phyloP scores from a whole-genome alignment of 2,329 filamentous ascomycete species.

The Botrytis elliptica region DNA sequence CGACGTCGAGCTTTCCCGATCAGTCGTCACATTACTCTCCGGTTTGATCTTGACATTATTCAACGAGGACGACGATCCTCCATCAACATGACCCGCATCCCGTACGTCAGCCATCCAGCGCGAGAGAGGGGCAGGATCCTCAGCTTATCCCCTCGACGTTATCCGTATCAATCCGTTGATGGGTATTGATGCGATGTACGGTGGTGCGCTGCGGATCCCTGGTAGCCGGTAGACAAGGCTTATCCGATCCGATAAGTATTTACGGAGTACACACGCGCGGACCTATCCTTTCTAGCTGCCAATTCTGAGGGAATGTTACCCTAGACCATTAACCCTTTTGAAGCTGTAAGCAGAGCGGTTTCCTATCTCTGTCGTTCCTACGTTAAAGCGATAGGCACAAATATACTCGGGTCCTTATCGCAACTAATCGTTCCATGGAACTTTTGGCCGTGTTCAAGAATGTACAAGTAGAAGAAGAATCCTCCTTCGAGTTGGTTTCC shows the following conservation, averaged over 20 bases:
- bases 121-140: background rate
- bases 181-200: conserved; percentile 3
- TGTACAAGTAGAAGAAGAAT: background rate
- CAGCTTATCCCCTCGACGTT: conserved; percentile 8
- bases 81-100: conserved; percentile 14
- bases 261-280: background rate
- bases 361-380: background rate
- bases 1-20: conserved; percentile 18
- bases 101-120: conserved; percentile 20
- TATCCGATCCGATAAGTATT: conserved; percentile 11
- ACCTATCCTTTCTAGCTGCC: background rate
- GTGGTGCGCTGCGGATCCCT: background rate
- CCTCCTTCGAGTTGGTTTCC: background rate
- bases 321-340: background rate
- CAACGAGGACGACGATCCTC: conserved; percentile 6
- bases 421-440: conserved; percentile 2
- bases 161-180: background rate
- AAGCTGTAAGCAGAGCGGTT: background rate
- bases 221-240: conserved; percentile 4
- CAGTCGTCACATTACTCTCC: background rate
- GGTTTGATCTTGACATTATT: conserved; percentile 11
- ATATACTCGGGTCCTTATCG: background rate
- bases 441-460: background rate
- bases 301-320: background rate
- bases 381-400: too few relatives aligned